Conservation (phyloP, 2,329 filamentous ascomycete genomes). For the Didymella segeticola region DNA sequence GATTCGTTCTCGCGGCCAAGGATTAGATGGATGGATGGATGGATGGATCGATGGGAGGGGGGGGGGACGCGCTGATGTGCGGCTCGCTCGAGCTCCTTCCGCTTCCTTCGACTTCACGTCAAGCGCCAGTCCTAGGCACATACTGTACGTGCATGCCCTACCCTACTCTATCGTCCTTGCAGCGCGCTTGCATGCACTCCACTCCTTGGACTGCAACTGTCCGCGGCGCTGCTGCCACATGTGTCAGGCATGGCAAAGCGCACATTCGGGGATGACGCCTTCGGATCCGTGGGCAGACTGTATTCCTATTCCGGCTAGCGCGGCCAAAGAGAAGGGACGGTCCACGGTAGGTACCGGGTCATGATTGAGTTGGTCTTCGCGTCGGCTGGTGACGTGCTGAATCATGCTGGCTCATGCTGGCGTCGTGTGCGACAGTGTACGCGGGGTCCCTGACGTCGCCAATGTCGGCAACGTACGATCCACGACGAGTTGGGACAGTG, state of each 20-base stretch:
- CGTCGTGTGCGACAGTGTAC: neutral
- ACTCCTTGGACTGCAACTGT: slow-evolving; percentile 4
- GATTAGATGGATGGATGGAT: neutral
- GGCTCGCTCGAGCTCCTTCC: slow-evolving; percentile 13
- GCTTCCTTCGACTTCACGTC: too few relatives aligned
- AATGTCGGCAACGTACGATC: slow-evolving; percentile 7
- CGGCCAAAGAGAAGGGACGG: too few relatives aligned
- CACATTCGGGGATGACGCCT: neutral
- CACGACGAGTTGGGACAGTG: slow-evolving; percentile 2
- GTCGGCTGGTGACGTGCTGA: neutral
- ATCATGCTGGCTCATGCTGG: slow-evolving; percentile 1
- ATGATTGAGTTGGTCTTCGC: neutral
- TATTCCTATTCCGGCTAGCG: neutral
- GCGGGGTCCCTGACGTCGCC: slow-evolving; percentile 9
- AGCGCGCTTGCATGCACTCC: slow-evolving; percentile 14
- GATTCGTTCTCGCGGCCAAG: too few relatives aligned
- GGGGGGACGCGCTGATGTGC: slow-evolving; percentile 8
- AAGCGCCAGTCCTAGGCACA: slow-evolving; percentile 6
- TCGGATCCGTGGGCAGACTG: neutral
- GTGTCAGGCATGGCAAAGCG: neutral
- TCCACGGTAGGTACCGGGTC: slow-evolving; percentile 5
- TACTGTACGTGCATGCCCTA: too few relatives aligned
- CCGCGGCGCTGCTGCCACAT: slow-evolving; percentile 3
- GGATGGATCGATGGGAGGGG: slow-evolving; percentile 9
- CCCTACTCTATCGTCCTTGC: too few relatives aligned